Base-by-base conservation (phyloP, 306 rosid genomes). In the Prunus padus region DNA sequence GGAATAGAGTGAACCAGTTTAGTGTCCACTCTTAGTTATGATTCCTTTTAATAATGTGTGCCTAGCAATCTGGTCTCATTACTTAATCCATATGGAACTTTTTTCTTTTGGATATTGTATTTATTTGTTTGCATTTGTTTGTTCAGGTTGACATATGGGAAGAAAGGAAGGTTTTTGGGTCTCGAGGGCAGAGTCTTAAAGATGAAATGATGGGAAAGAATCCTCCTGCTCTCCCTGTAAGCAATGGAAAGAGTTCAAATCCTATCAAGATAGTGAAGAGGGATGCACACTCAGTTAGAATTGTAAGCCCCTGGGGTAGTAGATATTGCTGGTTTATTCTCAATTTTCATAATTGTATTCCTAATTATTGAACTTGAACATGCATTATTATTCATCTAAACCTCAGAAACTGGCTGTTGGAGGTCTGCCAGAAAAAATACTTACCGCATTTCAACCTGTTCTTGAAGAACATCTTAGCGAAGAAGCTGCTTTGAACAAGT, bases 141-240 rank as follows among this genome's bases (percentile, higher is more conserved):
- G 77, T 72, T 75, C 82, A 93, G 98, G 92, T 94, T 85, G 88
- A 83, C 76, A 86, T 94, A 76, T 94, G 98, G 98, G 97, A 94
- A 73, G 98, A 88, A 78, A 85, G 98, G 78, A 93, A 94, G 85
- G 98, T 94, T 86, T 91, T 94, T 86, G 98, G 98, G 77, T 89
- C 98, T 19, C 88, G 98, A 63, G 93, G 94, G 75, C 96, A 90
- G 82, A 91, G 89, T 84, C 97, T 94, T 72, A 91, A 91, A 84
- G 98, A 89, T 88, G 96, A 88, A 81, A 71, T 94, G 83, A 84
- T 84, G 88, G 90, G 89, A 80, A 91, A 86, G 81, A 85, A 52
- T 84, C 94, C 88, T 64, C 84, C 76, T 77, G 85, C 88, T 71
- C 55, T 75, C 47, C 74, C 92, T 66, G 80, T 86, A 72, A 86